Conservation (phyloP, 2,329 filamentous ascomycete genomes). For the Aspergillus quadrilineatus region DNA sequence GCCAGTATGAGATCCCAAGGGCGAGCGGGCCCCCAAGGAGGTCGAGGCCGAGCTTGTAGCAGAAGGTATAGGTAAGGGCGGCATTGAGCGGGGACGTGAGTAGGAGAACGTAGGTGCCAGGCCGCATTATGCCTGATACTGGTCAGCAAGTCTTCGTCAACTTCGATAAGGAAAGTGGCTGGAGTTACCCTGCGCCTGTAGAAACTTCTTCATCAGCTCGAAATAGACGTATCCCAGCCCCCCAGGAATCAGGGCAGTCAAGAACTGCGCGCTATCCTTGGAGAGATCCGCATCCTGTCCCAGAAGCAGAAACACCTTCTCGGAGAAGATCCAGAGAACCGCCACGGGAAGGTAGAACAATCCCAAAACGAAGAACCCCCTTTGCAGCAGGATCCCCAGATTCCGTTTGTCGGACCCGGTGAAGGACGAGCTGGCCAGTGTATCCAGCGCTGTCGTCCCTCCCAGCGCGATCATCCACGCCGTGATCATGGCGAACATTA, state of each 20-base stretch:
- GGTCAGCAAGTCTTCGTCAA: neutral
- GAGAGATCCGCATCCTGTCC: constrained; percentile 79
- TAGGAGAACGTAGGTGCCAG: constrained; percentile 62
- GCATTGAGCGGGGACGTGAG: constrained; percentile 62
- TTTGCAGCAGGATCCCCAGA: constrained; percentile 74
- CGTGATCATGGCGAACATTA: constrained; percentile 91
- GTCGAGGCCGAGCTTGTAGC: constrained; percentile 69
- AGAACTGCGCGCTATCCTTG: constrained; percentile 68
- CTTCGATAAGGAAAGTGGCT: neutral
- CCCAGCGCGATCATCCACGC: constrained; percentile 84
- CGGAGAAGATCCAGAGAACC: constrained; percentile 71
- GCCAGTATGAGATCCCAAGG: constrained; percentile 82
- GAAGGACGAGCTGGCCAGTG: constrained; percentile 76
- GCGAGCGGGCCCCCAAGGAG: constrained; percentile 78
- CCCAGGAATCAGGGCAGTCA: constrained; percentile 73
- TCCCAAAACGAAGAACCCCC: constrained; percentile 70
- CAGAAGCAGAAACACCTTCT: constrained; percentile 69
- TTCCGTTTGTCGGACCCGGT: constrained; percentile 78
- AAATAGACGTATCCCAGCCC: constrained; percentile 87
- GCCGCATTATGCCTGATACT: constrained; percentile 58
- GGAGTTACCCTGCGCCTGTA: constrained; percentile 55
- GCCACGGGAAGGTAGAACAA: constrained; percentile 72
- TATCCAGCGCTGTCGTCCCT: constrained; percentile 83
- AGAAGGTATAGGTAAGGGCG: constrained; percentile 64
- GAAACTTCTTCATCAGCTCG: constrained; percentile 67